Base-by-base conservation (phyloP, 1,139 yeast species). In the Suhomyces terraborum region DNA sequence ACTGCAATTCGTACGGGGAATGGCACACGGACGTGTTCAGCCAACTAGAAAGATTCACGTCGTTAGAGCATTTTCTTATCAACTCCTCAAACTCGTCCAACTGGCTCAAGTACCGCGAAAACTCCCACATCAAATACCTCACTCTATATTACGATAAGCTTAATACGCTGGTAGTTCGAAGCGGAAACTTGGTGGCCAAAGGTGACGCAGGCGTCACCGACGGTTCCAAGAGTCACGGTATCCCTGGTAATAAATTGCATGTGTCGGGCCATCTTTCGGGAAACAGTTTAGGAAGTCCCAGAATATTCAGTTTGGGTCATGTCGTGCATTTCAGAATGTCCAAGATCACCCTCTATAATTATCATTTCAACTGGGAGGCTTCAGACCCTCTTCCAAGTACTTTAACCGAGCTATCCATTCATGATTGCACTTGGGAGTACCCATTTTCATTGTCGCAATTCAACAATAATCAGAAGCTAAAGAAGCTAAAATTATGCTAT, bases 371-470 rank as follows among this genome's bases (percentile, higher is more conserved):
- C 49, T 69, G 67, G 69, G 64, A 54, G 40, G 50, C 52, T 5
- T 46, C 36, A 4, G 53, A 50, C 20, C 23, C 23, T 6, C 36
- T 34, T 8, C 35, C 33, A 10, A 35, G 21, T 21, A 36, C 22
- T 6, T 37, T 45, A 39, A 32, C 32, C 26, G 29, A 34, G 35
- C 36, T 71, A 12, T 32, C 49, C 3, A 51, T 73, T 6, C 45
- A 51, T 8, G 62, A 71, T 48, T 73, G 77, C 52, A 61, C 70
- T 1, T 73, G 77, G 77, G 74, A 67, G 38, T 72, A 67, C 37
- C 77, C 77, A 1, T 73, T 72, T 44, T 51, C 61, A 8, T 48
- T 69, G 9, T 48, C 60, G 4, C 62, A 60, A 35, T 71, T 73
- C 51, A 69, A 69, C 41, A 46, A 41, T 6, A 47, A 51, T 35